These are phyloP conservation scores for Meripilus lineatus DNA, from an alignment of 1,284 basidiomycete species.

Conservation along the genomic window DNA sequence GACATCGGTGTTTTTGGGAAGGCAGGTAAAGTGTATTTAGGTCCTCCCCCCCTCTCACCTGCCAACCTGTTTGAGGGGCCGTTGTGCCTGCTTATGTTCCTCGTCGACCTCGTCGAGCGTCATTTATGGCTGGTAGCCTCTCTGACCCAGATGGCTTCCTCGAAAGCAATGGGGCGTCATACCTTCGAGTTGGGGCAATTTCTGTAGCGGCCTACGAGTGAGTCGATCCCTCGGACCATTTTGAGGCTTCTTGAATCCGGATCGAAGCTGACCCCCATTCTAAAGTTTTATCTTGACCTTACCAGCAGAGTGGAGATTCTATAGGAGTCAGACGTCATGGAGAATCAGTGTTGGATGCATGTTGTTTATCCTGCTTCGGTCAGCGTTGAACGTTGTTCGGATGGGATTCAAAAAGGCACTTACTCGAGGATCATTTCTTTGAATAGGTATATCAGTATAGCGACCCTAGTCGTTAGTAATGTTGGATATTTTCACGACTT, in stretches of 20 bases:
- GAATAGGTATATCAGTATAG: conserved; percentile 33
- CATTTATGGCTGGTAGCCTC: too few relatives aligned
- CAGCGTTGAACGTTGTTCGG: not conserved
- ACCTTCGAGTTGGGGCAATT: conserved; percentile 22
- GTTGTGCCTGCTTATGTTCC: too few relatives aligned
- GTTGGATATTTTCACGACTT: conserved; percentile 33
- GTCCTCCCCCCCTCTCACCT: too few relatives aligned
- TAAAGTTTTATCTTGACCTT: conserved; percentile 36
- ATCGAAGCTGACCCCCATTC: not conserved
- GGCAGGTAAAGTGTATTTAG: too few relatives aligned
- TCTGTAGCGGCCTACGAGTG: conserved; percentile 27
- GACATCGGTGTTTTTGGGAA: too few relatives aligned
- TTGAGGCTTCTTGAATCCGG: too few relatives aligned
- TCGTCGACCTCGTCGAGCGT: too few relatives aligned
- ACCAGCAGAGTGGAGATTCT: conserved; percentile 37
- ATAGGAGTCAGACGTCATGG: conserved; percentile 29
- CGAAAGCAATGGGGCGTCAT: conserved; percentile 12
- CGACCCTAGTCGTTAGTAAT: conserved; percentile 32
- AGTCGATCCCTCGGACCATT: conserved; percentile 7
- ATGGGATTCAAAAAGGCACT: not conserved
- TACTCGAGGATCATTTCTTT: not conserved
- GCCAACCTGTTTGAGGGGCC: too few relatives aligned
- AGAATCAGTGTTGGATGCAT: conserved; percentile 20
- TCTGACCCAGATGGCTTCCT: not conserved
- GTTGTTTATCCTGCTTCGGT: conserved; percentile 37